Evolutionary conservation across 805 yeast genomes (phyloP).

Genomic region (Zygotorulaspora danielsina): DNA sequence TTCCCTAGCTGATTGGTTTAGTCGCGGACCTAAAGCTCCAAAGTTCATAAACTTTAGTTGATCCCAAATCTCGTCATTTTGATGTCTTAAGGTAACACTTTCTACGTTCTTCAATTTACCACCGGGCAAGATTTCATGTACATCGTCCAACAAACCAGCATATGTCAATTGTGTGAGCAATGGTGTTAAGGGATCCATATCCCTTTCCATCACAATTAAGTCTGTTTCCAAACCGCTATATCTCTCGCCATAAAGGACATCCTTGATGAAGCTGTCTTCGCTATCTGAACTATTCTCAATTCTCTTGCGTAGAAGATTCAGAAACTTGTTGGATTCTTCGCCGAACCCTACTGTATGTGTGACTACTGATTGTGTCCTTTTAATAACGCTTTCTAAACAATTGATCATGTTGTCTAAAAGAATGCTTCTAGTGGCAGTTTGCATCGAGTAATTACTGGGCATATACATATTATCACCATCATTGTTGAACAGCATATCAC

Average conservation of each 20-base stretch:
- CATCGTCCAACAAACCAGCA: slow-evolving; percentile 75
- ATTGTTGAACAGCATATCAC: slow-evolving; percentile 22
- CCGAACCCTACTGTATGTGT: slow-evolving; percentile 31
- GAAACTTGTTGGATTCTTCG: slow-evolving; percentile 19
- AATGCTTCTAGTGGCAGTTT: slow-evolving; percentile 25
- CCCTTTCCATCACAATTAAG: slow-evolving; percentile 72
- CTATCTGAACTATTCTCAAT: slow-evolving; percentile 12
- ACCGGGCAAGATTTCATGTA: slow-evolving; percentile 48
- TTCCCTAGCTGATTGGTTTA: slow-evolving; percentile 66
- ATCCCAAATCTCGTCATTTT: slow-evolving; percentile 32
- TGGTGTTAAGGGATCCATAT: slow-evolving; percentile 67
- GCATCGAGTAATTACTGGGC: slow-evolving; percentile 23
- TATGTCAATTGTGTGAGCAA: slow-evolving; percentile 75
- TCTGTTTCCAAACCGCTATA: slow-evolving; percentile 54
- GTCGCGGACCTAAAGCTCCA: slow-evolving; percentile 67
- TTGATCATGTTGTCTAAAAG: slow-evolving; percentile 30
- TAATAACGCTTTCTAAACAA: slow-evolving; percentile 22
- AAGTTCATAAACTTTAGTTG: slow-evolving; percentile 65
- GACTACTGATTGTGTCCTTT: slow-evolving; percentile 22
- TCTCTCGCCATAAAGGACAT: slow-evolving; percentile 32
- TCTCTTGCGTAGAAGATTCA: slow-evolving; percentile 19
- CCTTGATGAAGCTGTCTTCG: slow-evolving; percentile 24
- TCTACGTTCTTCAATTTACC: slow-evolving; percentile 29
- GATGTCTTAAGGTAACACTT: slow-evolving; percentile 14
- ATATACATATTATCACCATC: slow-evolving; percentile 28